Conservation (phyloP, 441 rosid genomes). For the Cnidoscolus chayamansa region DNA sequence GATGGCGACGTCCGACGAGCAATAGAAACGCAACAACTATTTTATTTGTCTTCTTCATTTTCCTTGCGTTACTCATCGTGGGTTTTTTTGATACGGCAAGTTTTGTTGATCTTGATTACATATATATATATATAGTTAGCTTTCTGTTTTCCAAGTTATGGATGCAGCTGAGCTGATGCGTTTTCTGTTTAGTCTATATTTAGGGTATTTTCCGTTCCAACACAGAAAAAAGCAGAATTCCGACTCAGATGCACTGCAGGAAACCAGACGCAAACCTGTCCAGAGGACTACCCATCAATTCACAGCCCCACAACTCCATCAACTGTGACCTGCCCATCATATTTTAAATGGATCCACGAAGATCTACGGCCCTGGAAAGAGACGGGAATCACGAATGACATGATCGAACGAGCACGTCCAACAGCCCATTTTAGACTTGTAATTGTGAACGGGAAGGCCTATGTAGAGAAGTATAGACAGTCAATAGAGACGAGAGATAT, state of each 20-base stretch:
- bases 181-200: constrained; percentile 13
- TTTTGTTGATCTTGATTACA: background rate
- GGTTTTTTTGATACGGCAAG: constrained; percentile 27
- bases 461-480: constrained; percentile 35
- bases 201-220: constrained; percentile 14
- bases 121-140: too few relatives aligned
- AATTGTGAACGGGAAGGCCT: constrained; percentile 45
- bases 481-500: constrained; percentile 49
- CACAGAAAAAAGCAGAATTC: constrained; percentile 16
- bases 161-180: background rate
- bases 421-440: constrained; percentile 52
- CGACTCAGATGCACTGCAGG: constrained; percentile 33
- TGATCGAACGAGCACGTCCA: constrained; percentile 35
- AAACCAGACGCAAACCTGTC: constrained; percentile 34
- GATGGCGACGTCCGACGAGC: constrained; percentile 3
- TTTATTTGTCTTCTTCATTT: constrained; percentile 18
- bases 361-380: constrained; percentile 55
- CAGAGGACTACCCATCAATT: constrained; percentile 29
- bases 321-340: constrained; percentile 39
- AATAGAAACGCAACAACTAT: constrained; percentile 11
- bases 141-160: background rate
- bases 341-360: constrained; percentile 66
- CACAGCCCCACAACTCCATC: constrained; percentile 8
- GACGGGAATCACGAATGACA: constrained; percentile 45
- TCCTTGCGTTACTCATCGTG: constrained; percentile 11